phyloP scores from a whole-genome alignment of 1,139 yeast genomes.

The Komagataea norvegica region DNA sequence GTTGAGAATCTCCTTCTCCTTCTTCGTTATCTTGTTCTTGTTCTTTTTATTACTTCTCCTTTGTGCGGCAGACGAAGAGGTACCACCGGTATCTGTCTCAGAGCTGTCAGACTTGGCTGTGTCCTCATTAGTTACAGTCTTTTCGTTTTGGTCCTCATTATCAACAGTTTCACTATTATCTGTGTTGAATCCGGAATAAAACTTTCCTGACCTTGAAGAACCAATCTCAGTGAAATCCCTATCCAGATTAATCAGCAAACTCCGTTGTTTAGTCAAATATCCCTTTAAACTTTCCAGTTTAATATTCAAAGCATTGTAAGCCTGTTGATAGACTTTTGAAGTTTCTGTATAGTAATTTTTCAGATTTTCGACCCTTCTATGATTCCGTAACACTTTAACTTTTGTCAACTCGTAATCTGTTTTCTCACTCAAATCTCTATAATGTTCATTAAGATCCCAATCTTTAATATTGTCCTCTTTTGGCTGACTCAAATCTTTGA shows the following conservation, averaged over 20 bases:
- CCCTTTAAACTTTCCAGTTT: constrained; percentile 31
- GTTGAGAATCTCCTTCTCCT: background rate
- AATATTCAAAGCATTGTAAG: constrained; percentile 26
- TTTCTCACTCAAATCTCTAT: constrained; percentile 28
- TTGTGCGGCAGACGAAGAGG: constrained; percentile 5
- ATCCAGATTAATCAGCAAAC: constrained; percentile 21
- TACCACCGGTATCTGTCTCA: constrained; percentile 18
- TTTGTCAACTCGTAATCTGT: constrained; percentile 30
- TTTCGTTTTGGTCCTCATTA: background rate
- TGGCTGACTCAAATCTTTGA: constrained; percentile 4
- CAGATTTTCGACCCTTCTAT: constrained; percentile 25
- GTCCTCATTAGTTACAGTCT: background rate
- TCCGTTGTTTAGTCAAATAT: constrained; percentile 29
- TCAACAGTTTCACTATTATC: background rate
- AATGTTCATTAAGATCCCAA: constrained; percentile 14
- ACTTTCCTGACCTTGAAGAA: constrained; percentile 21
- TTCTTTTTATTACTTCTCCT: background rate
- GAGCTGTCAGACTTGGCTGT: constrained; percentile 10
- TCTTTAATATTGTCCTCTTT: constrained; percentile 10
- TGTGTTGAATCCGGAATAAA: constrained; percentile 20
- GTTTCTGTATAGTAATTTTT: constrained; percentile 25
- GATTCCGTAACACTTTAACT: constrained; percentile 24
- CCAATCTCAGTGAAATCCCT: constrained; percentile 25
- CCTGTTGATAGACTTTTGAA: constrained; percentile 25
- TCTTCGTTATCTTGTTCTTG: constrained; percentile 1